phyloP scores from a whole-genome alignment of 441 rosid genomes.

The Syzygium syzygioides region DNA sequence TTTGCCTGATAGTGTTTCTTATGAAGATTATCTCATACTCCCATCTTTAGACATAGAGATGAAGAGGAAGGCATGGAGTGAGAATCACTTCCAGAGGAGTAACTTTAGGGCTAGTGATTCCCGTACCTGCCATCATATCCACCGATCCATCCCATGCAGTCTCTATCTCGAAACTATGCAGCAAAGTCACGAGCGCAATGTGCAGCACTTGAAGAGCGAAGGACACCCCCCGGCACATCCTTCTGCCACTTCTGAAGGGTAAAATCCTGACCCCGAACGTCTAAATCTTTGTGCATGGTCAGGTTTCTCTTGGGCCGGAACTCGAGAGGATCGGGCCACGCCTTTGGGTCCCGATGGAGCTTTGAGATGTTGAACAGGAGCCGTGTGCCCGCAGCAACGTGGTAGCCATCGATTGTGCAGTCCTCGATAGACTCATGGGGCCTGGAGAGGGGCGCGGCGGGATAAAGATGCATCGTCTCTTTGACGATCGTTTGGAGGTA shows the following conservation, averaged over 20 bases:
- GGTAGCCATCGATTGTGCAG: conserved; percentile 17
- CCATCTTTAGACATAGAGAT: background rate
- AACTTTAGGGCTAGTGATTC: conserved; percentile 16
- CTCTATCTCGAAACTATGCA: conserved; percentile 22
- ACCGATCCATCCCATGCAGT: background rate
- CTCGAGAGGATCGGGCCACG: conserved; percentile 8
- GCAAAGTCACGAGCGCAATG: conserved; percentile 13
- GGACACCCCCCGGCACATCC: conserved; percentile 17
- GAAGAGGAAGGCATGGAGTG: conserved; percentile 12
- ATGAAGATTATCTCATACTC: background rate
- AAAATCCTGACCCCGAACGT: conserved; percentile 19
- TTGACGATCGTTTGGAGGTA: conserved; percentile 26
- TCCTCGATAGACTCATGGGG: conserved; percentile 20
- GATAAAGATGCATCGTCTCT: conserved; percentile 26
- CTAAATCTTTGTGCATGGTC: conserved; percentile 6
- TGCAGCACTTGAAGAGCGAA: conserved; percentile 15
- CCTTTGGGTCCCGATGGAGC: background rate
- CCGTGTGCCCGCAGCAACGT: conserved; percentile 13
- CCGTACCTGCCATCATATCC: conserved; percentile 19
- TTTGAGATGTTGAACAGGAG: conserved; percentile 6
- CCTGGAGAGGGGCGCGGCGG: background rate
- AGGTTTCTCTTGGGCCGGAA: conserved; percentile 24
- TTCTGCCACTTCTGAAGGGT: conserved; percentile 27
- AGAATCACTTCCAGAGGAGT: conserved; percentile 22
- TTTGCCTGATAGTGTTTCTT: background rate